A percentile compares a stretch with the other conserved stretches of the same genome.
Conservation (phyloP, 441 rosid genomes). For the Mallotus repandus region DNA sequence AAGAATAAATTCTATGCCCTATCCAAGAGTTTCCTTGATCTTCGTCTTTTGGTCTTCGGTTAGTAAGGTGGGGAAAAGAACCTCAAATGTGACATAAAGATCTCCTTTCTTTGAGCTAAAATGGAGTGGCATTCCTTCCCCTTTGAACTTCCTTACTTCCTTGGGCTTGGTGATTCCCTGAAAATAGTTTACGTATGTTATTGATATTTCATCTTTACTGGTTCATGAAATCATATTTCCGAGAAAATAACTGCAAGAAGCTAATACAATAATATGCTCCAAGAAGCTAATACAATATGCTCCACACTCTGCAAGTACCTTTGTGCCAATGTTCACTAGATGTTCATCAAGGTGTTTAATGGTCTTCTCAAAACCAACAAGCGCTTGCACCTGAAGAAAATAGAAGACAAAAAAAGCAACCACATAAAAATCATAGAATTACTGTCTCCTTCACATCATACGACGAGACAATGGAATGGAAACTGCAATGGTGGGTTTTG, state of each 20-base stretch:
- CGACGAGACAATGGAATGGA: not conserved
- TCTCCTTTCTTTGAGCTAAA: slow-evolving; percentile 82
- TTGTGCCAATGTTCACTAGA: slow-evolving; percentile 71
- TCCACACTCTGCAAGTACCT: slow-evolving; percentile 42
- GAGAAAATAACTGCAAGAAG: too few species aligned
- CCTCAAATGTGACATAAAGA: slow-evolving; percentile 79
- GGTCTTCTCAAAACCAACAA: slow-evolving; percentile 93
- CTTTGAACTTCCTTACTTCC: slow-evolving; percentile 83
- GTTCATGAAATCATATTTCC: not conserved
- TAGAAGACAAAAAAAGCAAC: not conserved
- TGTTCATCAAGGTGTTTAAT: slow-evolving; percentile 89
- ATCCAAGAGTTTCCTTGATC: slow-evolving; percentile 71
- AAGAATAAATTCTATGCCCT: slow-evolving; percentile 24
- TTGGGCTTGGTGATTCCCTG: slow-evolving; percentile 93
- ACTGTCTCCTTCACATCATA: not conserved
- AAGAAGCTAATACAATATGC: too few species aligned
- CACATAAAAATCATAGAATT: not conserved
- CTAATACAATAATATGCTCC: not conserved
- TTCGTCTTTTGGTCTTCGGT: slow-evolving; percentile 82
- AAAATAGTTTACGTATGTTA: not conserved
- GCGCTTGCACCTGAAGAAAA: slow-evolving; percentile 70
- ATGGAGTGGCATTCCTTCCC: slow-evolving; percentile 96
- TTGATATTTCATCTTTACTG: too few species aligned
- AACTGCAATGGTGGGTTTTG: not conserved
- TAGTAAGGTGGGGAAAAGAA: slow-evolving; percentile 78